A percentile compares a stretch with the other conserved stretches of the same genome.
Evolutionary conservation across 2,329 filamentous ascomycete species (phyloP).

Genomic region (Colletotrichum spinosum): DNA sequence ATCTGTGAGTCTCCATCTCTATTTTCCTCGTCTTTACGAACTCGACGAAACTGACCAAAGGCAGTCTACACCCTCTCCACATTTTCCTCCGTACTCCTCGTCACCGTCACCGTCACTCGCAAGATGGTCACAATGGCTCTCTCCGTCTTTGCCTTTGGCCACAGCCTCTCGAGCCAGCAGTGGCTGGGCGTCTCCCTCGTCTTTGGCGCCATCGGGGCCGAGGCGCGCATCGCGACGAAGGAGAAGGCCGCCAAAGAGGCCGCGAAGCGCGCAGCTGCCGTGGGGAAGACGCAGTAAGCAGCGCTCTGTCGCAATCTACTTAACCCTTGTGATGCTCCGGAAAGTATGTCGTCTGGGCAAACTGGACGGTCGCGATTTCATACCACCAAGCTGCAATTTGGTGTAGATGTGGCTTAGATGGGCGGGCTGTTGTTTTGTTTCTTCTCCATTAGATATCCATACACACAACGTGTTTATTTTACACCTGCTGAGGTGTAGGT

Average conservation of each 20-base stretch:
- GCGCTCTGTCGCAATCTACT: too few relatives aligned
- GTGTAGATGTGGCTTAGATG: too few relatives aligned
- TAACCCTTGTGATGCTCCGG: too few relatives aligned
- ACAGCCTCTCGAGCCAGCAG: conserved; percentile 87
- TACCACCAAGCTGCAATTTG: too few relatives aligned
- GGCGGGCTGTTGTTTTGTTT: too few relatives aligned
- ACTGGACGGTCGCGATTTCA: too few relatives aligned
- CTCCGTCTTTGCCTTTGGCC: conserved; percentile 94
- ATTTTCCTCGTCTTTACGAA: background rate
- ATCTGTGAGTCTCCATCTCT: conserved; percentile 72
- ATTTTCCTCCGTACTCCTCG: conserved; percentile 91
- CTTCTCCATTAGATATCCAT: too few relatives aligned
- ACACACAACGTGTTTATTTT: too few relatives aligned
- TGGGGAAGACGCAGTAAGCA: conserved; percentile 47
- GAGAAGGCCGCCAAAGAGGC: conserved; percentile 87
- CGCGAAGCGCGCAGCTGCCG: conserved; percentile 59
- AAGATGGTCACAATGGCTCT: conserved; percentile 99
- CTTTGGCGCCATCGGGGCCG: conserved; percentile 94
- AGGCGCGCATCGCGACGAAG: conserved; percentile 81
- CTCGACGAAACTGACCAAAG: background rate
- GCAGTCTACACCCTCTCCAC: conserved; percentile 89
- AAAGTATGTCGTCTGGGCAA: too few relatives aligned
- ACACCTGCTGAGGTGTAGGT: too few relatives aligned
- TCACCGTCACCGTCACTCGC: conserved; percentile 95
- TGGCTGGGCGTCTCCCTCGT: conserved; percentile 93